Base-by-base conservation (phyloP, 176 grass and related monocot species). In the Carex kokanica region DNA sequence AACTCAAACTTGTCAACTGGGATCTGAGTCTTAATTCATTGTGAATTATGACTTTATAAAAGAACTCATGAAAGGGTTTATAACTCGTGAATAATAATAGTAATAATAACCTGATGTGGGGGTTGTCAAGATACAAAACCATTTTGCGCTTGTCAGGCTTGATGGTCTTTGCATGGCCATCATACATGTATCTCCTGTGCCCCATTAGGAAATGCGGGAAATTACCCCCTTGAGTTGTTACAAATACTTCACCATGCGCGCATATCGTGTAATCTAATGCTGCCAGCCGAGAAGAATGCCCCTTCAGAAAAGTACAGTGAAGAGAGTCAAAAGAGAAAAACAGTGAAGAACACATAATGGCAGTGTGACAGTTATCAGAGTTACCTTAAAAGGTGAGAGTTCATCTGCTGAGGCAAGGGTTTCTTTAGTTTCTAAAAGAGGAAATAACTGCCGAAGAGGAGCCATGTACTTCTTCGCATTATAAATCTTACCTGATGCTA, bases 181-280 rank as follows among this genome's bases (percentile, higher is more conserved):
- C 90, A 64, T 91, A 88, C 47, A 88, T 54, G 83, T 94, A 94
- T 63, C 89, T 91, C 55, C 92, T 88, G n/a, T 94, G 87, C 31
- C 95, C 95, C 74, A 94, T 93, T 83, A 98, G 45, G 68, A 98
- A 98, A 74, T 98, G 95, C 34, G 92, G 95, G 24, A 98, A 98
- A 78, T 94, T 98, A 72, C 92, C 91, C 43, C 95, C 95, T 94
- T 98, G 95, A 87, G 90, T 98, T 21, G 89, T 85, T 29, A 94
- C 88, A 83, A 98, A 98, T 10, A 83, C 74, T 88, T 98, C 92
- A 56, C 95, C 89, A 12, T 86, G 78, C 24, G 85, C 84, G 54
- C 92, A 94, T 18, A 98, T 55, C 3, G 69, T 90, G 84, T 94
- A 98, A 86, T 98, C 95, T 60, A 98, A 8, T 74, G 92, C 92